Evolutionary conservation across 2,329 filamentous ascomycete genomes (phyloP).

Genomic region (Cercospora berteroae): DNA sequence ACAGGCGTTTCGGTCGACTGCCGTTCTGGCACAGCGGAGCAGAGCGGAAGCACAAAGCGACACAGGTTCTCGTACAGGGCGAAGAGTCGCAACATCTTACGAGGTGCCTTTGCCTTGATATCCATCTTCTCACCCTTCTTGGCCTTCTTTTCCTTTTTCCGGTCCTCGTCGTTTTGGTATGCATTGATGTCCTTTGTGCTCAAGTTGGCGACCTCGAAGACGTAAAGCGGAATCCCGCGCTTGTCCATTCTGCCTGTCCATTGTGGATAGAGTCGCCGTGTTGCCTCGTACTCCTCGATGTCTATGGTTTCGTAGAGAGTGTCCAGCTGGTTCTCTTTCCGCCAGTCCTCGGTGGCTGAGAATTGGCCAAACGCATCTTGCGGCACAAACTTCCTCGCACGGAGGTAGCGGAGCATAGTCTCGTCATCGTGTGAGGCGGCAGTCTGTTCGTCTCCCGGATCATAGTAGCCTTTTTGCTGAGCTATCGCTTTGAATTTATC

Average conservation of each 20-base stretch:
- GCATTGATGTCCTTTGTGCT: constrained; percentile 76
- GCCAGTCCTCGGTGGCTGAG: constrained; percentile 84
- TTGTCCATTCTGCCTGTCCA: constrained; percentile 90
- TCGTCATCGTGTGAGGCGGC: constrained; percentile 68
- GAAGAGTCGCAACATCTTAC: constrained; percentile 81
- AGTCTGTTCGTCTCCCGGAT: constrained; percentile 38
- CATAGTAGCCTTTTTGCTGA: constrained; percentile 63
- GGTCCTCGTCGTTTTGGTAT: constrained; percentile 68
- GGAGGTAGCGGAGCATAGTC: constrained; percentile 76
- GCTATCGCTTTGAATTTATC: constrained; percentile 69
- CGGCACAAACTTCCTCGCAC: constrained; percentile 77
- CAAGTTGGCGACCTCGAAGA: constrained; percentile 81
- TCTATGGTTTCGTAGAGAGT: constrained; percentile 84
- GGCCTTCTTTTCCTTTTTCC: constrained; percentile 45
- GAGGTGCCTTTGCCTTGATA: constrained; percentile 63
- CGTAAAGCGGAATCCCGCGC: constrained; percentile 86
- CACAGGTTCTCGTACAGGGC: constrained; percentile 92
- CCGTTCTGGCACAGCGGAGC: constrained; percentile 70
- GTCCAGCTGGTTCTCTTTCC: constrained; percentile 73
- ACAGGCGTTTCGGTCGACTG: constrained; percentile 78
- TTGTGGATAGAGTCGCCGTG: constrained; percentile 81
- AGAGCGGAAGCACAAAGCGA: constrained; percentile 80
- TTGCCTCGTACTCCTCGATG: constrained; percentile 76
- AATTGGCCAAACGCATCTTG: constrained; percentile 80
- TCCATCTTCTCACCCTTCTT: constrained; percentile 29